Evolutionary conservation across 2,329 filamentous ascomycete genomes (phyloP), one percentile per base, ranked within the genome.

Genomic region (Neofusicoccum cordaticola): DNA sequence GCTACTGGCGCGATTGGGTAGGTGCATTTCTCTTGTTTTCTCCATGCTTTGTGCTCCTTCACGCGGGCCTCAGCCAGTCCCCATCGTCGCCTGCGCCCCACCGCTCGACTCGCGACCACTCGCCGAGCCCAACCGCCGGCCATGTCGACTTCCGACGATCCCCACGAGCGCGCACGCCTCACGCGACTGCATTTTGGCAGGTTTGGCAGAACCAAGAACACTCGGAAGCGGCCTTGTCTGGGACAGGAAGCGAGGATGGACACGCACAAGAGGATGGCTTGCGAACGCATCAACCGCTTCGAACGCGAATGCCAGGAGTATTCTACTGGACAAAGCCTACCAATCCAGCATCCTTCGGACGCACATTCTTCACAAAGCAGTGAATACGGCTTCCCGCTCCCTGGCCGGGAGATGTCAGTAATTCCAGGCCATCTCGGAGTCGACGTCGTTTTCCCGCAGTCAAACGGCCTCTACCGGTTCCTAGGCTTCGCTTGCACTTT

Each of bases 1-100:
- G 93, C 80, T 99, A 98, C 79, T 99, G 95, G 95, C 86, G 94
- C 78, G 95, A 99, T 81, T 99, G 95, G 95, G 95, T 98, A 84
- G 82, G 92, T 88, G 66, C 63, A 65, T 52, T 34, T 61, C 41
- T 27, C 35, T 50, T 44, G 37, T 27, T 45, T 52, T 61, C 39
- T 41, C 51, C 27, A 13, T 22, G 27, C 42, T 9, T n/a, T 60
- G 42, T 39, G 41, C 27, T 17, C 31, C 31, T 42, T 39, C 56
- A 7, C 7, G 6, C 11, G 27, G n/a, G 12, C 31, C 15, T 22
- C 27, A 37, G 19, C 9, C 13, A 1, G 11, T 37, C 56, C 42
- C 42, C 42, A 35, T 17, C 56, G 31, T 35, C 56, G n/a, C 56
- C 27, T 60, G 41, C 56, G 42, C 56, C 41, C 41, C 44, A 22